These are phyloP conservation scores for Avena insularis DNA, from an alignment of 176 grass and related monocot species.

Conservation along the genomic window DNA sequence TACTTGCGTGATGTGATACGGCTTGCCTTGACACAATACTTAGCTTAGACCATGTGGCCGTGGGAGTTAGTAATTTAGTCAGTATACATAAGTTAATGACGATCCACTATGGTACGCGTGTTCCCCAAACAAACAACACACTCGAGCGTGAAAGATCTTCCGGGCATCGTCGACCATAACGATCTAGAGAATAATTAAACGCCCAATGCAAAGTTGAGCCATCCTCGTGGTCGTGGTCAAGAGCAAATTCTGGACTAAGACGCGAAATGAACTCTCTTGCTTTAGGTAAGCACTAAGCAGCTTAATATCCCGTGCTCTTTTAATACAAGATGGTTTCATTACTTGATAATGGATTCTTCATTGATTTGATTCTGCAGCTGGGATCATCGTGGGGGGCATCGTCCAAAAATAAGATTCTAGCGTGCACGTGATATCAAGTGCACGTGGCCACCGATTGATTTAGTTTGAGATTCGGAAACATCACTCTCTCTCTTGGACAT, in stretches of 20 bases:
- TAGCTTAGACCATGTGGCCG: too few relatives aligned
- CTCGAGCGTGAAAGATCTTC: not conserved
- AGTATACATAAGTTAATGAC: too few relatives aligned
- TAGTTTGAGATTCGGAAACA: too few relatives aligned
- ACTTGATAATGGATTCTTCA: not conserved
- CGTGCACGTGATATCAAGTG: too few relatives aligned
- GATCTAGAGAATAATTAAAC: too few relatives aligned
- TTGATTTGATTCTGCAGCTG: slow-evolving; percentile 15
- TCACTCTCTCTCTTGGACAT: too few relatives aligned
- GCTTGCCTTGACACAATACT: not conserved
- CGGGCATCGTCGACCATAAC: not conserved
- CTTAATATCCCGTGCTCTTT: not conserved
- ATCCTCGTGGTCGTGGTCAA: too few relatives aligned
- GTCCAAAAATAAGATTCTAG: too few relatives aligned
- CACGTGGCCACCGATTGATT: too few relatives aligned
- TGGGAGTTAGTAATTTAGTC: too few relatives aligned
- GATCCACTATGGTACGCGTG: too few relatives aligned
- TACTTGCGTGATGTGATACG: not conserved
- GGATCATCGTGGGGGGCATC: slow-evolving; percentile 22
- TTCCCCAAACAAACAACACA: too few relatives aligned
- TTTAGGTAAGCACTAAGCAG: not conserved
- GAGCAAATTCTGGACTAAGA: not conserved
- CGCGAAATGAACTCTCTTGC: not conserved
- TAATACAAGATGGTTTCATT: not conserved
- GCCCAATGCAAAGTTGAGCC: not conserved